A percentile compares a stretch with the other conserved stretches of the same genome.
Evolutionary conservation across 208 protist species (phyloP).

Genomic region (Plasmodiophora brassicae): DNA sequence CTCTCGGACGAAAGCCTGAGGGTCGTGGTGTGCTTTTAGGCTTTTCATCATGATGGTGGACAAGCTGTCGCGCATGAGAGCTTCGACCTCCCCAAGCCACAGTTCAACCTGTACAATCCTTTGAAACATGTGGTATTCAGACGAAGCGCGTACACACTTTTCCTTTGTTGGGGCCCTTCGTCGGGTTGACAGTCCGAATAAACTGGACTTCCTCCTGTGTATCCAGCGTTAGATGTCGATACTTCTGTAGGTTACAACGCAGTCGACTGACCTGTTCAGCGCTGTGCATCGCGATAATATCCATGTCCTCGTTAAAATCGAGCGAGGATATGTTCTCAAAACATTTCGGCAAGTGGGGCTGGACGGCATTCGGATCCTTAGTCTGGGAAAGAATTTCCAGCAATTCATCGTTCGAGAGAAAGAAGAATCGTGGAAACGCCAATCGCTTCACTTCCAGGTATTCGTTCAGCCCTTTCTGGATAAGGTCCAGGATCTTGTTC

Average conservation of each 20-base stretch:
- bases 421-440: slow-evolving; percentile 76
- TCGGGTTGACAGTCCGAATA: background rate
- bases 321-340: slow-evolving; percentile 83
- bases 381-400: slow-evolving; percentile 92
- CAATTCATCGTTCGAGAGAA: slow-evolving; percentile 93
- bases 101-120: slow-evolving; percentile 73
- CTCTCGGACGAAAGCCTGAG: background rate
- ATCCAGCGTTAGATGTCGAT: background rate
- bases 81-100: slow-evolving; percentile 84
- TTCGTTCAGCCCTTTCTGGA: slow-evolving; percentile 63
- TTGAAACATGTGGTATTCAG: slow-evolving; percentile 60
- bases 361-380: slow-evolving; percentile 89
- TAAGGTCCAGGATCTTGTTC: slow-evolving; percentile 22
- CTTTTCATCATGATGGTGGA: slow-evolving; percentile 59
- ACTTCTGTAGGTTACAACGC: background rate
- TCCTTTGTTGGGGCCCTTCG: slow-evolving; percentile 13
- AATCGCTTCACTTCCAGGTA: slow-evolving; percentile 80
- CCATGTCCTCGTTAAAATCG: slow-evolving; percentile 66
- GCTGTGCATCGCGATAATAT: slow-evolving; percentile 63
- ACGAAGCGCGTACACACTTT: background rate
- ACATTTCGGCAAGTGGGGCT: slow-evolving; percentile 92
- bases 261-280: background rate
- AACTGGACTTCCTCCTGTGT: slow-evolving; percentile 14
- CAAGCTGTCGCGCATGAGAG: slow-evolving; percentile 79
- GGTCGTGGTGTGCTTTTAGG: slow-evolving; percentile 47